Percentiles rank a stretch among this genome's conserved stretches.
phyloP scores from a whole-genome alignment of 805 yeast species.

The Lipomyces starkeyi region DNA sequence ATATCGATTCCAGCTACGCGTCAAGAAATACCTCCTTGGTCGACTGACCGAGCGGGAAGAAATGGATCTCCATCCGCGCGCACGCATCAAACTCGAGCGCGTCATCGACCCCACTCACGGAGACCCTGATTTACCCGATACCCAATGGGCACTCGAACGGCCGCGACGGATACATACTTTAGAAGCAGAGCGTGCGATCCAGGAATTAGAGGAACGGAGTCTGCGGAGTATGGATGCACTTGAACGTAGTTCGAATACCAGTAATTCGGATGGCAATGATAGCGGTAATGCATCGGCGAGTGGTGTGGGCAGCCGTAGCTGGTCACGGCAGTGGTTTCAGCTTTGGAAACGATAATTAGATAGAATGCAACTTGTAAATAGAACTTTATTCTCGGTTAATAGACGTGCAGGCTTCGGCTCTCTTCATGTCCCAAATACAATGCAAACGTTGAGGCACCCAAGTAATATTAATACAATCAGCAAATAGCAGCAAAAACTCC shows the following conservation, averaged over 20 bases:
- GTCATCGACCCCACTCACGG: slow-evolving; percentile 49
- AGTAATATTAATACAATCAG: background rate
- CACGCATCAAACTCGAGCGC: slow-evolving; percentile 45
- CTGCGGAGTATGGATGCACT: slow-evolving; percentile 37
- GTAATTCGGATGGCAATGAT: background rate
- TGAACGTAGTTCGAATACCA: background rate
- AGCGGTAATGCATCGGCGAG: background rate
- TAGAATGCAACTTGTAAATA: background rate
- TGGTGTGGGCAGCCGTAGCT: background rate
- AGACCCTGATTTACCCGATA: slow-evolving; percentile 38
- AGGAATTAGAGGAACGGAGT: slow-evolving; percentile 66
- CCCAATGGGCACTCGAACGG: slow-evolving; percentile 63
- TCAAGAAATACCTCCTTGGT: slow-evolving; percentile 62
- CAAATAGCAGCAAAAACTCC: slow-evolving; percentile 3
- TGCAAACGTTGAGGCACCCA: background rate
- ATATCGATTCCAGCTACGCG: slow-evolving; percentile 63
- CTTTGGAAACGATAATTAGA: slow-evolving; percentile 17
- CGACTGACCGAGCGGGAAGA: slow-evolving; percentile 62
- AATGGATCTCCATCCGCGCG: slow-evolving; percentile 62
- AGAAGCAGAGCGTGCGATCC: slow-evolving; percentile 74
- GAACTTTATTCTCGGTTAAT: background rate
- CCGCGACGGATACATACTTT: slow-evolving; percentile 74
- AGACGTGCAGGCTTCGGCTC: background rate
- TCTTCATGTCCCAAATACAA: slow-evolving; percentile 1
- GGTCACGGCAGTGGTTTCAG: slow-evolving; percentile 21